Base-by-base conservation (phyloP, 805 yeast genomes). In the Candida ascalaphidarum region DNA sequence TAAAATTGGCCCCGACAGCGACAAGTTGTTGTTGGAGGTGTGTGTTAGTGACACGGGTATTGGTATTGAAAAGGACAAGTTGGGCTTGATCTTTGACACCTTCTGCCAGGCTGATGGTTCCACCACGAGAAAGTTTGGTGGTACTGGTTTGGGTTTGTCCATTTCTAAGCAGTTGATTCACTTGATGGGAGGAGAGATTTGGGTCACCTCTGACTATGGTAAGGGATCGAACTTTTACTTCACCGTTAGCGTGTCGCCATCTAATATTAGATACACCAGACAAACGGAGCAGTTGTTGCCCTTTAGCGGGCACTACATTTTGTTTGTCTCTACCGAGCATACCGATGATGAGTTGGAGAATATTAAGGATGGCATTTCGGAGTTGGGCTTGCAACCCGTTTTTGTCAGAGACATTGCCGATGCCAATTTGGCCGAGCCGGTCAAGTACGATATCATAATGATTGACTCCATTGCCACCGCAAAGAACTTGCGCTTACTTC, bases 61-160 rank as follows among this genome's bases (percentile, higher is more conserved):
- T 39, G 95, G 95, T 40, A 84, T 84, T 41, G 84, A 79, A 44
- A 75, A 74, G 46, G 95, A 85, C 45, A 84, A 84, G 48, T 63
- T 84, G 21, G 94, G 84, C 18, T 65, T 85, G 23, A 85, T 84
- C 42, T 84, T 84, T 46, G 95, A 84, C 46, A 84, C 89, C 3
- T 84, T 84, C 60, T 81, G 95, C 41, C 95, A 84, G 52, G 95
- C 95, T 7, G 95, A 84, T 57, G 95, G 95, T 23, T 82, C 94
- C 4, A 84, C 95, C 2, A 84, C 95, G 2, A 71, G 95, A 50
- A 83, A 83, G 53, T 85, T 84, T 50, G 95, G 95, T 44, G 95
- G 95, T 46, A 85, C 95, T 3, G 95, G 95, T 38, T 65, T 84
- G 25, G 95, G 95, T 11, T 65, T 84, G 31, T 81, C 94, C 3